Evolutionary conservation across 768 basidiomycete genomes (phyloP).

Genomic region (Hypsizygus marmoreus): DNA sequence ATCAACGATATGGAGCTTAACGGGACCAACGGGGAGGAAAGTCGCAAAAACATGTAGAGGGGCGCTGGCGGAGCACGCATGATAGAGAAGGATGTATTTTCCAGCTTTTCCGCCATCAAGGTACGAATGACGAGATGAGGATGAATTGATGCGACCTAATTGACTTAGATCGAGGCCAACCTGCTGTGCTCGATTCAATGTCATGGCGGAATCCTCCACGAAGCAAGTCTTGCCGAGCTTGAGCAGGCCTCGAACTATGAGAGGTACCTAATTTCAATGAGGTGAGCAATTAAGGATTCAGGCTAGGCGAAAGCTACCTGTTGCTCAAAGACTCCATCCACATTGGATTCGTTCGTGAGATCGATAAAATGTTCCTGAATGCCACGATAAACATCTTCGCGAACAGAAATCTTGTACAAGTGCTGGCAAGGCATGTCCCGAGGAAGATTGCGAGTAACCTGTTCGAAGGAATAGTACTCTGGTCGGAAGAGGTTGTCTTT

Average conservation of each 20-base stretch:
- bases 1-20: conserved; percentile 88
- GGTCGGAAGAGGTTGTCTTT: conserved; percentile 62
- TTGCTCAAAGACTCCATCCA: conserved; percentile 92
- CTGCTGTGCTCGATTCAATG: conserved; percentile 81
- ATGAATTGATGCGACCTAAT: conserved; percentile 62
- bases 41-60: conserved; percentile 86
- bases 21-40: conserved; percentile 71
- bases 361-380: conserved; percentile 92
- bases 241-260: conserved; percentile 78
- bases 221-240: conserved; percentile 84
- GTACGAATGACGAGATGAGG: conserved; percentile 66
- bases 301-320: conserved; percentile 54
- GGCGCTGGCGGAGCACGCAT: conserved; percentile 72
- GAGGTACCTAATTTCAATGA: conserved; percentile 65
- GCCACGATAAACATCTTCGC: conserved; percentile 81
- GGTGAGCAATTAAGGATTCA: background rate
- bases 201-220: conserved; percentile 63
- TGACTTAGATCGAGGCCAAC: conserved; percentile 83
- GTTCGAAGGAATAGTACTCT: conserved; percentile 69
- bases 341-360: conserved; percentile 89
- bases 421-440: conserved; percentile 75
- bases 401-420: conserved; percentile 80
- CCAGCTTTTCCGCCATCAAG: conserved; percentile 68
- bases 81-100: conserved; percentile 88
- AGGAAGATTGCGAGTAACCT: conserved; percentile 78